Percentiles rank a stretch among this genome's conserved stretches.
phyloP scores from a whole-genome alignment of 148 eudicot species.

The Cornus kousa region DNA sequence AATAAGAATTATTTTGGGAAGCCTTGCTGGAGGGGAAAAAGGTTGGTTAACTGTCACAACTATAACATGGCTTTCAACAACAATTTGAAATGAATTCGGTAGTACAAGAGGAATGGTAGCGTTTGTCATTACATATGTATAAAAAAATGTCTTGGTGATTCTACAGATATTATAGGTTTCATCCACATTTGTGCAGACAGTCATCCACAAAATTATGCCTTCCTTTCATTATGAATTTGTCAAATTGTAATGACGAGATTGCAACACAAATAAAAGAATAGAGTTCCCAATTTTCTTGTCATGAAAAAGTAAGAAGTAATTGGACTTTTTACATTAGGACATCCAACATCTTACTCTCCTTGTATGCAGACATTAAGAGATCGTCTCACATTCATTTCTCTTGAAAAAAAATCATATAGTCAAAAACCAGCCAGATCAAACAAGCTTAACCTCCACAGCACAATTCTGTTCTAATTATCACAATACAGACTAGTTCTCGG shows the following conservation, averaged over 20 bases:
- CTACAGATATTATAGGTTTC: neutral
- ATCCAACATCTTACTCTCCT: neutral
- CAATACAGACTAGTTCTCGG: too few relatives aligned
- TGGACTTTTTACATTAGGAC: neutral
- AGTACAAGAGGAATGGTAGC: neutral
- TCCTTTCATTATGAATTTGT: neutral
- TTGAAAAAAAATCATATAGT: neutral
- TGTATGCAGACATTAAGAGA: neutral
- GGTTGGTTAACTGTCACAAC: neutral
- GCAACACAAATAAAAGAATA: neutral
- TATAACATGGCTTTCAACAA: neutral
- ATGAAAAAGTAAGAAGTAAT: neutral
- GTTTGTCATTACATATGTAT: neutral
- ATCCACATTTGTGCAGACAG: neutral
- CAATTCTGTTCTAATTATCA: neutral
- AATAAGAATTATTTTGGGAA: neutral
- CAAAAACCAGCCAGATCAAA: neutral
- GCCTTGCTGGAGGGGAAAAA: neutral
- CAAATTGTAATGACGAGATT: neutral
- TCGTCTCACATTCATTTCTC: neutral
- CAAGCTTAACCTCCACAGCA: neutral
- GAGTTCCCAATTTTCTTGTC: neutral
- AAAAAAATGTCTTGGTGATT: neutral
- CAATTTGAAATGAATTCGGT: neutral
- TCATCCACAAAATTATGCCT: neutral